Conservation (phyloP, 805 yeast genomes). For the Pichia rugopelliculosa region DNA sequence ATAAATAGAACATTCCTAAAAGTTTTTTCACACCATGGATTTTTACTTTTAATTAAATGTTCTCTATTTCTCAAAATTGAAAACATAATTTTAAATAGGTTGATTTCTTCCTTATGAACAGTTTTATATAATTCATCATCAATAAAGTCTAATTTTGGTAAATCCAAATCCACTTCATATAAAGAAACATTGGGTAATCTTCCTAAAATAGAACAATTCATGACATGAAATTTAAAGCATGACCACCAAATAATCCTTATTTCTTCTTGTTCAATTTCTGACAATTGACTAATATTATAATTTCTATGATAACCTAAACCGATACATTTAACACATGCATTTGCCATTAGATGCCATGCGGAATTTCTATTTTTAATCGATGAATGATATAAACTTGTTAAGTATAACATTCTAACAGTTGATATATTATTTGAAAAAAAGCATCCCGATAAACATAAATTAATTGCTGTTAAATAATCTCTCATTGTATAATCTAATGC, state of each 20-base stretch:
- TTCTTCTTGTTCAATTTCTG: slow-evolving; percentile 20
- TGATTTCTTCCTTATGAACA: slow-evolving; percentile 20
- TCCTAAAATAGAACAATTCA: slow-evolving; percentile 30
- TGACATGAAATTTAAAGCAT: slow-evolving; percentile 28
- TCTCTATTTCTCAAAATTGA: slow-evolving; percentile 28
- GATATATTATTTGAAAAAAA: slow-evolving; percentile 27
- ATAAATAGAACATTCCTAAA: slow-evolving; percentile 26
- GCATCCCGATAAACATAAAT: slow-evolving; percentile 28
- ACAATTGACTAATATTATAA: slow-evolving; percentile 14
- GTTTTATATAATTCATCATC: slow-evolving; percentile 13
- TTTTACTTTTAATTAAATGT: slow-evolving; percentile 18
- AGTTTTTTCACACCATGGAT: slow-evolving; percentile 27
- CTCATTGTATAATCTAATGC: slow-evolving; percentile 15
- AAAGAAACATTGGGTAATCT: slow-evolving; percentile 29
- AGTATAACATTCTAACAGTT: slow-evolving; percentile 30
- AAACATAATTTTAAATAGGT: slow-evolving; percentile 26
- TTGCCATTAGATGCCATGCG: slow-evolving; percentile 32
- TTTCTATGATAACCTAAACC: slow-evolving; percentile 32
- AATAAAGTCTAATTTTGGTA: slow-evolving; percentile 18
- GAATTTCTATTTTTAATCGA: slow-evolving; percentile 31
- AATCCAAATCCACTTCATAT: slow-evolving; percentile 29
- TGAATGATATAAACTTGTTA: slow-evolving; percentile 30
- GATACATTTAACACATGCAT: slow-evolving; percentile 32
- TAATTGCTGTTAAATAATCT: slow-evolving; percentile 27
- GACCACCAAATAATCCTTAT: slow-evolving; percentile 30